These are phyloP conservation scores for Suillus subaureus DNA, from an alignment of 768 basidiomycete genomes.

Conservation along the genomic window DNA sequence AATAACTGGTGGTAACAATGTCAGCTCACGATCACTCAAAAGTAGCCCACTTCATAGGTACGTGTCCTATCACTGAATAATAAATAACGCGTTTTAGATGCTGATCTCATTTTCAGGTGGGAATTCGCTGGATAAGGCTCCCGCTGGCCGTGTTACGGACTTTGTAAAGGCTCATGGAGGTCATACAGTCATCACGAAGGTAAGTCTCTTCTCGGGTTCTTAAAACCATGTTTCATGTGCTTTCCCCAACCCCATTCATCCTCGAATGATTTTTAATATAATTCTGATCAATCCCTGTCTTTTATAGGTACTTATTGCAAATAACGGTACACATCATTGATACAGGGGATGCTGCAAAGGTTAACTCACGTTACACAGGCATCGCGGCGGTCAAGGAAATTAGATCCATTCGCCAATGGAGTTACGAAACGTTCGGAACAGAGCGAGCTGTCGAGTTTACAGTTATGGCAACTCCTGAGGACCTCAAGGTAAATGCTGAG, in stretches of 20 bases:
- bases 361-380: slow-evolving; percentile 50
- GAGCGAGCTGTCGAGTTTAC: slow-evolving; percentile 98
- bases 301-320: slow-evolving; percentile 91
- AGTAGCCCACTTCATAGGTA: slow-evolving; percentile 68
- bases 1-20: slow-evolving; percentile 22
- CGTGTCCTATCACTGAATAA: slow-evolving; percentile 13
- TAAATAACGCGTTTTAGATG: slow-evolving; percentile 17
- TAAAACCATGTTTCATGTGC: background rate
- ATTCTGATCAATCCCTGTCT: slow-evolving; percentile 3
- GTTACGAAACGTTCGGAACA: slow-evolving; percentile 97
- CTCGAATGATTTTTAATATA: slow-evolving; percentile 8
- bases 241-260: background rate
- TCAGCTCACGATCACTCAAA: slow-evolving; percentile 55
- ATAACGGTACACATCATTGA: slow-evolving; percentile 76
- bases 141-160: slow-evolving; percentile 78
- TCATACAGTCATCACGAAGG: slow-evolving; percentile 99
- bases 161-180: slow-evolving; percentile 92
- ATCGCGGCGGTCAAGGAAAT: slow-evolving; percentile 99
- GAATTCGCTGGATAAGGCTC: slow-evolving; percentile 86
- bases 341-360: slow-evolving; percentile 2
- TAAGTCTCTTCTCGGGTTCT: slow-evolving; percentile 36
- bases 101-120: slow-evolving; percentile 62
- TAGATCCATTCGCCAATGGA: slow-evolving; percentile 98
- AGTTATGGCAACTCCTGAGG: slow-evolving; percentile 99
- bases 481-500: slow-evolving; percentile 97